Evolutionary conservation across 179 eudicot genomes (phyloP).

Genomic region (Pouteria campechiana): DNA sequence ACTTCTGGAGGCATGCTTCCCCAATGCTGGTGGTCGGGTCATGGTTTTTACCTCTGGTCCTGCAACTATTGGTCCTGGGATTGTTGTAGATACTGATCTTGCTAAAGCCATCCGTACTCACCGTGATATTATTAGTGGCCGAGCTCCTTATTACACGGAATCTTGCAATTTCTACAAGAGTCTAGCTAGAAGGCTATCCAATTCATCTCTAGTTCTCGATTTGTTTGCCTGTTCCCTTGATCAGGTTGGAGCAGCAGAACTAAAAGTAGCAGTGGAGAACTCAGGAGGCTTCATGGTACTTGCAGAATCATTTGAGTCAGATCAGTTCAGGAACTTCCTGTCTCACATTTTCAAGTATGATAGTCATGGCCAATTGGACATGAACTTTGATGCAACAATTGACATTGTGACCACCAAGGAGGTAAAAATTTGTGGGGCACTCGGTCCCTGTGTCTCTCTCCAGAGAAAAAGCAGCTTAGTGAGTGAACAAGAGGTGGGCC

Average conservation of each 20-base stretch:
- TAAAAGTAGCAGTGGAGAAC: conserved; percentile 60
- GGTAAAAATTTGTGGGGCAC: conserved; percentile 80
- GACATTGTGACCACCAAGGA: conserved; percentile 80
- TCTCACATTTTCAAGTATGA: conserved; percentile 57
- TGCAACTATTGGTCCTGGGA: conserved; percentile 87
- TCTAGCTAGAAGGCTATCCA: conserved; percentile 44
- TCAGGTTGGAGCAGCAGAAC: conserved; percentile 95
- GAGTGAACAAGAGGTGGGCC: conserved; percentile 66
- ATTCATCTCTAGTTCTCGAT: conserved; percentile 78
- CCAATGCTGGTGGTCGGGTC: conserved; percentile 59
- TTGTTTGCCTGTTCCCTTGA: conserved; percentile 96
- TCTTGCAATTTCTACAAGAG: conserved; percentile 54
- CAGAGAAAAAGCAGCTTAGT: conserved; percentile 46
- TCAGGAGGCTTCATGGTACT: conserved; percentile 94
- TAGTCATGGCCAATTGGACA: conserved; percentile 59
- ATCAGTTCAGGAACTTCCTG: conserved; percentile 70
- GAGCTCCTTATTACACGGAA: conserved; percentile 43
- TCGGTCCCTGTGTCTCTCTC: conserved; percentile 92
- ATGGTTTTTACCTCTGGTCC: conserved; percentile 96
- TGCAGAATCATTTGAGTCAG: conserved; percentile 78
- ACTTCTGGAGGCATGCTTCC: conserved; percentile 66
- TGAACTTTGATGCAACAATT: conserved; percentile 81
- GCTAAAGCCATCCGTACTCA: conserved; percentile 70
- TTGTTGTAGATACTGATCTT: conserved; percentile 56
- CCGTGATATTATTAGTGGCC: conserved; percentile 54